Percentiles rank a stretch among this genome's conserved stretches.
Conservation (phyloP, 805 yeast genomes). For the Saccharomycopsis selenospora region DNA sequence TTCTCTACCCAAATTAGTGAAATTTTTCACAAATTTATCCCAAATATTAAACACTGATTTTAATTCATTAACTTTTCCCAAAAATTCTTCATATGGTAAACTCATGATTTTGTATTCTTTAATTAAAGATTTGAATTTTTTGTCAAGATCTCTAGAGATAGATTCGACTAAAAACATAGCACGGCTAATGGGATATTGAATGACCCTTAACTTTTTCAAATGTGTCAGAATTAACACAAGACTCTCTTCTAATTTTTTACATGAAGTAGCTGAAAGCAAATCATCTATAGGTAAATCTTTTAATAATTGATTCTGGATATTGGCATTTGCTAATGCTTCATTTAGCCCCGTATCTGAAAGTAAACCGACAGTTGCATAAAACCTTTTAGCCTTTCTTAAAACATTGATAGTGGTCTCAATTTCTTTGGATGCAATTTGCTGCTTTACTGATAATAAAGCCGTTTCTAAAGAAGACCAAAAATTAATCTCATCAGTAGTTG, state of each 20-base stretch:
- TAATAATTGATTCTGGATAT: conserved; percentile 53
- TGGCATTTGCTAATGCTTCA: conserved; percentile 44
- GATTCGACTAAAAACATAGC: conserved; percentile 62
- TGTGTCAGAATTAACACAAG: conserved; percentile 48
- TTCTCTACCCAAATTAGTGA: conserved; percentile 64
- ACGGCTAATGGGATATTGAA: conserved; percentile 56
- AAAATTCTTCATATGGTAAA: conserved; percentile 36
- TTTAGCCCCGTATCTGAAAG: conserved; percentile 62
- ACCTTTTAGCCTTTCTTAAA: conserved; percentile 64
- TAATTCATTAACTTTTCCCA: conserved; percentile 27
- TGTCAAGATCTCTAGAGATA: conserved; percentile 49
- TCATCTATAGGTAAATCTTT: conserved; percentile 65
- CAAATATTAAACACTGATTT: conserved; percentile 38
- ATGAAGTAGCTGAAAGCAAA: conserved; percentile 39
- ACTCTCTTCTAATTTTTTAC: conserved; percentile 39
- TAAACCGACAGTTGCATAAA: conserved; percentile 70
- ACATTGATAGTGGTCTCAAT: conserved; percentile 52
- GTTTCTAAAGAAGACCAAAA: conserved; percentile 74
- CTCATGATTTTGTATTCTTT: conserved; percentile 38
- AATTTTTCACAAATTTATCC: conserved; percentile 57
- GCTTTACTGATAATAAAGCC: conserved; percentile 47
- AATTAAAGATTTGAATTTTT: conserved; percentile 33
- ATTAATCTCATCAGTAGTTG: conserved; percentile 56
- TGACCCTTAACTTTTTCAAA: conserved; percentile 52
- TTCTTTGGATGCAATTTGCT: conserved; percentile 49